Evolutionary conservation across 225 moss, liverwort and hornwort species (phyloP), one percentile per base, ranked within the genome.

Genomic region (Bryum argenteum): DNA sequence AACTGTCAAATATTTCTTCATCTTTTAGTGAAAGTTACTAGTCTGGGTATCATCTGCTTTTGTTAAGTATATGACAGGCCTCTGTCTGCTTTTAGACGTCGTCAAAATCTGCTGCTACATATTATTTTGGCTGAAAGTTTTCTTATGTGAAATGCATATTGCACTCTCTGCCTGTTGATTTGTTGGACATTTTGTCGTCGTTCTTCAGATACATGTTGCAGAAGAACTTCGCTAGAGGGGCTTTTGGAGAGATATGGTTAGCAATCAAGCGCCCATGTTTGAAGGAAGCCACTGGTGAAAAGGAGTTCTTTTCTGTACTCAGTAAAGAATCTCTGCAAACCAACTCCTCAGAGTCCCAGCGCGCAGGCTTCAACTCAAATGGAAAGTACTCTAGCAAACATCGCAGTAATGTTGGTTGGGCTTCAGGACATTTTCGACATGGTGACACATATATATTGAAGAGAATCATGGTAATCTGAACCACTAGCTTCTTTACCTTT

Each of bases 231-330:
- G 93, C 90, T 48, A 81, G 89, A 76, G 93, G 93, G 58, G 86
- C 90, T 22, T 93, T 93, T 76, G 93, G 93, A 28, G 93, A 93
- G 77, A 80, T 93, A 72, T 93, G 93, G 93, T 79, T 89, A 77
- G 93, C 88, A 41, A 78, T 84, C 38, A 84, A 78, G 74, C 87
- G 89, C 75, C 71, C 86, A 37, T 88, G 89, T 80, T 62, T 82
- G 68, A 71, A 78, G 58, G 79, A 76, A 56, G 88, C 69, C 42
- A 53, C 55, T 65, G 69, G 50, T 41, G 48, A 58, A 26, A 64
- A 63, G 17, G 80, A 71, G 42, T 72, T 57, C 51, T 69, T 70
- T 65, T 52, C 75, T 17, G 62, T 67, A 44, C 72, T 69, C 54
- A 78, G 82, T 53, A 5, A 61, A 15, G 50, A 61, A 67, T 75